phyloP scores from a whole-genome alignment of 345 rosid species.

The Barbarea vulgaris region DNA sequence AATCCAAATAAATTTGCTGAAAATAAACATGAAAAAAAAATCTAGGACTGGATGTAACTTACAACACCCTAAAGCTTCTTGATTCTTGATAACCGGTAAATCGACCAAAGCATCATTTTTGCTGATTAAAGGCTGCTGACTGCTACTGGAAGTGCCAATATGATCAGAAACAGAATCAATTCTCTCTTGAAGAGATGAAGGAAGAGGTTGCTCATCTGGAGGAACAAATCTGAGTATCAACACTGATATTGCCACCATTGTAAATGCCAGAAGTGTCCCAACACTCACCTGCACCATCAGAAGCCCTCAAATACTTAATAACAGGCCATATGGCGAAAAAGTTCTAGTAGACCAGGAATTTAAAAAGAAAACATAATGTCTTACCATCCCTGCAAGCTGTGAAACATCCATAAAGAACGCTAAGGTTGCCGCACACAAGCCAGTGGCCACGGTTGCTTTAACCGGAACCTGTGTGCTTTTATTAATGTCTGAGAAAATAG shows the following conservation, averaged over 20 bases:
- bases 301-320: conserved; percentile 18
- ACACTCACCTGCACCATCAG: conserved; percentile 79
- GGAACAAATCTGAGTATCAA: conserved; percentile 93
- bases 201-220: conserved; percentile 87
- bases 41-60: conserved; percentile 35
- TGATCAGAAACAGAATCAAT: conserved; percentile 57
- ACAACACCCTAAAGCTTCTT: conserved; percentile 58
- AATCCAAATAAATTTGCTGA: neutral
- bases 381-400: conserved; percentile 90
- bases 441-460: conserved; percentile 75
- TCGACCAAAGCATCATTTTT: conserved; percentile 39
- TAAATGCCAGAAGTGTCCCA: conserved; percentile 97
- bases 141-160: conserved; percentile 44
- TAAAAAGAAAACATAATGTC: neutral
- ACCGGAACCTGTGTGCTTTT: conserved; percentile 72
- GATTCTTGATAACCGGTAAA: conserved; percentile 50
- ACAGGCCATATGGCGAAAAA: neutral
- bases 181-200: conserved; percentile 74
- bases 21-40: neutral
- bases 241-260: conserved; percentile 93
- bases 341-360: neutral
- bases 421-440: conserved; percentile 66
- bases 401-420: conserved; percentile 85
- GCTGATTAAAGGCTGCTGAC: conserved; percentile 51
- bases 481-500: conserved; percentile 79